phyloP scores from a whole-genome alignment of 2,329 filamentous ascomycete species.

The Nakataea oryzae region DNA sequence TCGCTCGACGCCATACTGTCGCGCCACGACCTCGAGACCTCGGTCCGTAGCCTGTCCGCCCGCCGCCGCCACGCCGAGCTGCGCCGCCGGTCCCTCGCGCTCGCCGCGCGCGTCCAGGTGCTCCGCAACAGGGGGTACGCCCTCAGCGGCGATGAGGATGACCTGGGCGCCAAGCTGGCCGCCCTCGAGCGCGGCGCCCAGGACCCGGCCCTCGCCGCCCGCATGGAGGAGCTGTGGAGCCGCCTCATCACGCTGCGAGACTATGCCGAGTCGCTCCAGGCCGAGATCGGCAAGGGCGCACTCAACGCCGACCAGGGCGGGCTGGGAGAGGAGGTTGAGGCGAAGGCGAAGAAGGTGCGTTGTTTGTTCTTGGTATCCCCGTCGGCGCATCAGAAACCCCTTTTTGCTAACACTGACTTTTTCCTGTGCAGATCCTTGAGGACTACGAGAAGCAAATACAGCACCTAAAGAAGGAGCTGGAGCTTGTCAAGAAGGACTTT shows the following conservation, averaged over 20 bases:
- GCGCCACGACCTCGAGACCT: slow-evolving; percentile 66
- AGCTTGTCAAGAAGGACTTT: slow-evolving; percentile 49
- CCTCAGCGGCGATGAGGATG: slow-evolving; percentile 69
- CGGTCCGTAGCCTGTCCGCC: slow-evolving; percentile 62
- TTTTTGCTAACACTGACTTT: slow-evolving; percentile 9
- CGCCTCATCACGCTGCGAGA: slow-evolving; percentile 65
- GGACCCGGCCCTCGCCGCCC: slow-evolving; percentile 63
- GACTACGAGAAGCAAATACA: slow-evolving; percentile 74
- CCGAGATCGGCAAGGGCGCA: slow-evolving; percentile 60
- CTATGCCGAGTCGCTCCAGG: slow-evolving; percentile 60
- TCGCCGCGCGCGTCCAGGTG: slow-evolving; percentile 73
- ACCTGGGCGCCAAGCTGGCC: slow-evolving; percentile 61
- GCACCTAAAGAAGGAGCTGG: slow-evolving; percentile 64
- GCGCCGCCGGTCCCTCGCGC: slow-evolving; percentile 59
- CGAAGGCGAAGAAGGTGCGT: slow-evolving; percentile 63
- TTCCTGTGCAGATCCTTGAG: slow-evolving; percentile 51
- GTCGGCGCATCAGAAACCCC: slow-evolving; percentile 8
- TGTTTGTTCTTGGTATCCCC: background rate
- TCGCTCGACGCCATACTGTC: slow-evolving; percentile 62
- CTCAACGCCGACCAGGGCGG: slow-evolving; percentile 25
- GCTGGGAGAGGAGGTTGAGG: slow-evolving; percentile 60
- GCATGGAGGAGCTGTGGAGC: slow-evolving; percentile 81
- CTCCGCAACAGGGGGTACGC: slow-evolving; percentile 74
- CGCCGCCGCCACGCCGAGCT: slow-evolving; percentile 63
- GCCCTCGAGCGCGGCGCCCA: slow-evolving; percentile 58